phyloP scores from a whole-genome alignment of 2,329 filamentous ascomycete genomes.

The Samsoniella hepiali region DNA sequence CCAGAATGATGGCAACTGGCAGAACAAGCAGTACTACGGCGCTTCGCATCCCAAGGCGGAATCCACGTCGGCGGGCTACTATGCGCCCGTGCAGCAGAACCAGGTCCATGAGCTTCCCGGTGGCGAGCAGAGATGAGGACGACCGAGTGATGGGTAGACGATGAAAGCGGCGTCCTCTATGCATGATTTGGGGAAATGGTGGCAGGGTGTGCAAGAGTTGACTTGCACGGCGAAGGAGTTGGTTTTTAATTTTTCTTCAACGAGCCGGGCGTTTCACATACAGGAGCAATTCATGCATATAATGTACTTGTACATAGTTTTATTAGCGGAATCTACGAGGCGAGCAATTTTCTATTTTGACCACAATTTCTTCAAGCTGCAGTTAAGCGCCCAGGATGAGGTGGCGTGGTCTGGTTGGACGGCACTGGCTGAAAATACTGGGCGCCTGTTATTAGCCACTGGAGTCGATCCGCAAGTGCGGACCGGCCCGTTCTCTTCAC shows the following conservation, averaged over 20 bases:
- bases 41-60: conserved; percentile 11
- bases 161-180: background rate
- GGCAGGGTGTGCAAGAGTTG: background rate
- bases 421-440: background rate
- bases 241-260: background rate
- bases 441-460: background rate
- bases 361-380: background rate
- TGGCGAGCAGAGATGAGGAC: background rate
- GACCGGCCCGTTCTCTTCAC: background rate
- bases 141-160: background rate
- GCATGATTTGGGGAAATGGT: background rate
- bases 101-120: conserved; percentile 13
- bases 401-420: background rate
- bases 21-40: conserved; percentile 14
- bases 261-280: conserved; percentile 1
- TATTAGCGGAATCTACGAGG: background rate
- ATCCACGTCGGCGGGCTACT: conserved; percentile 7
- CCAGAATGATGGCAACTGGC: background rate
- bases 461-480: background rate
- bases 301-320: conserved; percentile 10
- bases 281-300: conserved; percentile 5
- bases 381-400: background rate
- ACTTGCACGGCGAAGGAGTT: background rate
- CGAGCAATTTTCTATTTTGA: background rate
- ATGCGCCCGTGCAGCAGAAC: conserved; percentile 14